Base-by-base conservation (phyloP, 345 rosid genomes). In the Brassica rapa region DNA sequence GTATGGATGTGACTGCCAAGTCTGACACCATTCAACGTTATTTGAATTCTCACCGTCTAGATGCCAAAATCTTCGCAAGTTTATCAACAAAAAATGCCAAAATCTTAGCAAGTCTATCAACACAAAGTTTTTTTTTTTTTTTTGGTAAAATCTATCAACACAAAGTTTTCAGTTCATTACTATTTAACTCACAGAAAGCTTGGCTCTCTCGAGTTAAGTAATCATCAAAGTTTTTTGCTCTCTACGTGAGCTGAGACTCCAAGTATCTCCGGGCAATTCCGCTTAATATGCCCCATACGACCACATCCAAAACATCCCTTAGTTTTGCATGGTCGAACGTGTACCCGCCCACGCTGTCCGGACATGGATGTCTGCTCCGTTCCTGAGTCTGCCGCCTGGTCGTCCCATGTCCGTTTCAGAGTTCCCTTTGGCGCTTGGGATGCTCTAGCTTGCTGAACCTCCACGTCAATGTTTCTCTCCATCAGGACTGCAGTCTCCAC, bases 401-500 rank as follows among this genome's bases (percentile, higher is more conserved):
- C 63, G 6, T 59, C 32, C 63, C 30, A 59, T 59, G 63, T 59
- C 32, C 63, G 63, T 59, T 59, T 59, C 6, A 59, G 32, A 12
- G 15, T 24, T 59, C 63, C 15, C 63, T 59, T 59, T 23, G 30
- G 63, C 30, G 63, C 63, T 59, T 59, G 63, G n/a, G 32, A 59
- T 24, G 63, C 63, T 59, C 63, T 59, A 24, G 30, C 29, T 59
- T 59, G 30, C 32, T 59, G 24, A 59, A 59, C 63, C 5, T 59
- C 30, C 30, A 59, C 30, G 63, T 24, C 63, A 59, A 59, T 59
- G 63, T 59, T 25, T 11, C 32, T 59, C 63, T 59, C 63, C 32
- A 59, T 59, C 63, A 59, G 14, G n/a, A 59, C 63, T 59, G 63
- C 63, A 3, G 30, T 59, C 32, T 59, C 63, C 30, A 59, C 63